These are phyloP conservation scores for Aspergillus avenaceus DNA, from an alignment of 495 filamentous ascomycete genomes.

Conservation along the genomic window DNA sequence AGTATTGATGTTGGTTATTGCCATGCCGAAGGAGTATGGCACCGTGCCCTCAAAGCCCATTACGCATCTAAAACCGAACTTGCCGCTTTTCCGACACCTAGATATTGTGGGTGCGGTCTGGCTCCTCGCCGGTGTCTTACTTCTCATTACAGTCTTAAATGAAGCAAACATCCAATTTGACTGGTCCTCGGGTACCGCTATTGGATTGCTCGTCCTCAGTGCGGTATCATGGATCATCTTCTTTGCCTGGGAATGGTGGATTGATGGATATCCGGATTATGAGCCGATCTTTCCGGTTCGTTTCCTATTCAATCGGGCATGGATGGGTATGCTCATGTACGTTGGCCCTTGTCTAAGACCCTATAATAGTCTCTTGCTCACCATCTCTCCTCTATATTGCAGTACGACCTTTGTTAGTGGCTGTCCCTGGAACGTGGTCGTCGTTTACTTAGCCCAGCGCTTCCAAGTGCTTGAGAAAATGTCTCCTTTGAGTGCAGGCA, in stretches of 20 bases:
- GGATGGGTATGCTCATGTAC: conserved; percentile 29
- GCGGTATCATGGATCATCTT: conserved; percentile 29
- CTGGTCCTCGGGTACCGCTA: conserved; percentile 35
- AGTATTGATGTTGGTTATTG: conserved; percentile 14
- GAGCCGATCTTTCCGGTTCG: conserved; percentile 36
- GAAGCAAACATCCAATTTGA: conserved; percentile 47
- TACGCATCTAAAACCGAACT: conserved; percentile 12
- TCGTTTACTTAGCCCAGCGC: conserved; percentile 57
- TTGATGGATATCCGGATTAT: conserved; percentile 21
- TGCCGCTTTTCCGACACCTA: conserved; percentile 29
- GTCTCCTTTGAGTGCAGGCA: conserved; percentile 45
- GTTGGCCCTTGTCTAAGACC: neutral
- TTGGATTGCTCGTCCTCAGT: conserved; percentile 40
- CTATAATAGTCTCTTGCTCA: conserved; percentile 9
- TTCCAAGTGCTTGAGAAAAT: conserved; percentile 52
- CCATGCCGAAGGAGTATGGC: conserved; percentile 25
- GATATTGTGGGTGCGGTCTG: conserved; percentile 56
- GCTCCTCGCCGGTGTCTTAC: conserved; percentile 48
- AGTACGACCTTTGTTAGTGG: conserved; percentile 32
- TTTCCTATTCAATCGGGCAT: conserved; percentile 28
- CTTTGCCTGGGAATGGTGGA: conserved; percentile 37
- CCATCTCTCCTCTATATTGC: neutral
- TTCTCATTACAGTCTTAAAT: conserved; percentile 56
- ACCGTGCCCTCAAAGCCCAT: neutral
- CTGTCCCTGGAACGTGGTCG: conserved; percentile 46